Percentiles rank a stretch among this genome's conserved stretches.
Evolutionary conservation across 441 rosid genomes (phyloP).

Genomic region (Theobroma grandiflorum): DNA sequence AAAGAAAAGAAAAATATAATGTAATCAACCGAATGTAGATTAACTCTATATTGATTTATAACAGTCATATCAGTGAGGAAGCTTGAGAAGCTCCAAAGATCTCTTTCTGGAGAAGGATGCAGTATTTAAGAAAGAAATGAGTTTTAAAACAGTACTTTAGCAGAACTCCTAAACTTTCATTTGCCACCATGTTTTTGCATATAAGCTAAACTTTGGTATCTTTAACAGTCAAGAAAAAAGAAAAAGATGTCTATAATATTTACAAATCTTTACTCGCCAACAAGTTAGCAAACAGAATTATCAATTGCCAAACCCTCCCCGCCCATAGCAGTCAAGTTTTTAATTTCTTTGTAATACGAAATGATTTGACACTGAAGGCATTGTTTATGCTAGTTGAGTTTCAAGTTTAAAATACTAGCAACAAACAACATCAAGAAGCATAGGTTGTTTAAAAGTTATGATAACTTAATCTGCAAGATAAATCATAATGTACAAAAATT

Average conservation of each 20-base stretch:
- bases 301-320: background rate
- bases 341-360: background rate
- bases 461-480: background rate
- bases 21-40: background rate
- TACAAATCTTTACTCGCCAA: background rate
- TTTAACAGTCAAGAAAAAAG: background rate
- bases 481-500: background rate
- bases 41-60: background rate
- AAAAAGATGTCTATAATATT: background rate
- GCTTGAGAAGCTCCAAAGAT: background rate
- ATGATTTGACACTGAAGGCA: background rate
- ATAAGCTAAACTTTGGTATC: background rate
- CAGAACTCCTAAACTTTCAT: background rate
- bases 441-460: background rate
- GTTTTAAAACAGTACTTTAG: background rate
- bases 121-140: background rate
- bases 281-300: background rate
- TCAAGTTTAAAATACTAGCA: background rate
- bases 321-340: background rate
- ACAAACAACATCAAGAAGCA: background rate
- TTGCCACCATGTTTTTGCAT: background rate
- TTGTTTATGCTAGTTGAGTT: background rate
- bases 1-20: slow-evolving; percentile 3
- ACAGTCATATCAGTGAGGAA: background rate
- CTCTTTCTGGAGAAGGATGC: background rate